Conservation (phyloP, 2,329 filamentous ascomycete genomes). For the Colletotrichum scovillei region DNA sequence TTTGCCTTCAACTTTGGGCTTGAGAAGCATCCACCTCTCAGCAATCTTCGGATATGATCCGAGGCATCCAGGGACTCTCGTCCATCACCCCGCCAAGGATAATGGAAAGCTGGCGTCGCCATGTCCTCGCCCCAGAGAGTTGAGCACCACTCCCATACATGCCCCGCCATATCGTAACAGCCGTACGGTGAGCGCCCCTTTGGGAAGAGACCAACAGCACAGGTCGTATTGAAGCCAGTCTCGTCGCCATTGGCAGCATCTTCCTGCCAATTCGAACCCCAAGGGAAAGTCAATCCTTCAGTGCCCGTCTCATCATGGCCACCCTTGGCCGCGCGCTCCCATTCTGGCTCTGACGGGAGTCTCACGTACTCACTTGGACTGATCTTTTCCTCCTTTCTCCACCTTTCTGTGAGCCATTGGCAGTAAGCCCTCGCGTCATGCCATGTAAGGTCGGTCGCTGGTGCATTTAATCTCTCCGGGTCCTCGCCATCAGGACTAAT, state of each 20-base stretch:
- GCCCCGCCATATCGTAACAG: constrained; percentile 13
- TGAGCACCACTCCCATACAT: constrained; percentile 26
- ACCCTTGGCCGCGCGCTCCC: constrained; percentile 12
- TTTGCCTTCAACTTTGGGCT: constrained; percentile 21
- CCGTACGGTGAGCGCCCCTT: constrained; percentile 11
- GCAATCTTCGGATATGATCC: background rate
- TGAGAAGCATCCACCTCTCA: constrained; percentile 7
- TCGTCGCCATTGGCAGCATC: constrained; percentile 1
- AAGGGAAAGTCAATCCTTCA: background rate
- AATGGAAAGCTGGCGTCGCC: constrained; percentile 5
- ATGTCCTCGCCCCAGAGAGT: constrained; percentile 25
- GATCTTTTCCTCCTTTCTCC: background rate
- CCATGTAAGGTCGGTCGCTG: constrained; percentile 27
- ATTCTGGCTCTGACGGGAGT: constrained; percentile 17
- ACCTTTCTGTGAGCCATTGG: constrained; percentile 2
- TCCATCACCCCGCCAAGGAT: constrained; percentile 7
- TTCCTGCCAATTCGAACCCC: background rate
- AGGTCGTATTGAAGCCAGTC: background rate
- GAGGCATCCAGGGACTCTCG: background rate
- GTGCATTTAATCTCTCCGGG: background rate
- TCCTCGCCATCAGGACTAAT: background rate
- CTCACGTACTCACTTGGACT: background rate
- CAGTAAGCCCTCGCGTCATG: constrained; percentile 15
- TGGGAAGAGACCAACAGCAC: constrained; percentile 16
- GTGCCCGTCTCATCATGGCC: background rate